phyloP scores from a whole-genome alignment of 2,329 filamentous ascomycete species.

The Ceratocystis papillata region DNA sequence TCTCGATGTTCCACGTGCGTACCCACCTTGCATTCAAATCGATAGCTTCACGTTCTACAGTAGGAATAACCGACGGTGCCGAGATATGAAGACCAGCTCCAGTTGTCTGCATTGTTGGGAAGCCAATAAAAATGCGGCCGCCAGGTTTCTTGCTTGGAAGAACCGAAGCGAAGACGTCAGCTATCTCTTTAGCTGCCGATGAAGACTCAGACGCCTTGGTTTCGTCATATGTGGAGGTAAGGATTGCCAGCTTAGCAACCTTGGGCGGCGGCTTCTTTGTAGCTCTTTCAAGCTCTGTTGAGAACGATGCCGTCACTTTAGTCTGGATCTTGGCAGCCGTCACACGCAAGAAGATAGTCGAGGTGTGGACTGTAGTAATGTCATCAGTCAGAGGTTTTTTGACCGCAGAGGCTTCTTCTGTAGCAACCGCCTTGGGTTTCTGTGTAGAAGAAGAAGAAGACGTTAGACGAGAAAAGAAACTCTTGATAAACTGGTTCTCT shows the following conservation, averaged over 20 bases:
- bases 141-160: conserved; percentile 70
- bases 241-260: conserved; percentile 68
- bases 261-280: conserved; percentile 96
- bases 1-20: conserved; percentile 87
- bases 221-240: conserved; percentile 87
- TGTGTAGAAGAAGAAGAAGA: conserved; percentile 41
- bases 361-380: conserved; percentile 56
- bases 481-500: conserved; percentile 55
- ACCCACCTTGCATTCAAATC: conserved; percentile 94
- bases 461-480: conserved; percentile 65
- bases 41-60: conserved; percentile 91
- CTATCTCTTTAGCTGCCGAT: conserved; percentile 35
- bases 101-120: conserved; percentile 94
- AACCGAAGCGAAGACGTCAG: conserved; percentile 81
- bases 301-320: conserved; percentile 59
- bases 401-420: conserved; percentile 41
- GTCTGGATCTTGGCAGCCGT: conserved; percentile 76
- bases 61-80: conserved; percentile 90
- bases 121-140: conserved; percentile 91
- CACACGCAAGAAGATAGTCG: conserved; percentile 78
- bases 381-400: conserved; percentile 59
- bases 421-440: conserved; percentile 44
- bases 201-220: conserved; percentile 53
- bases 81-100: conserved; percentile 89
- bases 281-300: conserved; percentile 79